Evolutionary conservation across 2,329 filamentous ascomycete species (phyloP).

Genomic region (Shiraia sp.): DNA sequence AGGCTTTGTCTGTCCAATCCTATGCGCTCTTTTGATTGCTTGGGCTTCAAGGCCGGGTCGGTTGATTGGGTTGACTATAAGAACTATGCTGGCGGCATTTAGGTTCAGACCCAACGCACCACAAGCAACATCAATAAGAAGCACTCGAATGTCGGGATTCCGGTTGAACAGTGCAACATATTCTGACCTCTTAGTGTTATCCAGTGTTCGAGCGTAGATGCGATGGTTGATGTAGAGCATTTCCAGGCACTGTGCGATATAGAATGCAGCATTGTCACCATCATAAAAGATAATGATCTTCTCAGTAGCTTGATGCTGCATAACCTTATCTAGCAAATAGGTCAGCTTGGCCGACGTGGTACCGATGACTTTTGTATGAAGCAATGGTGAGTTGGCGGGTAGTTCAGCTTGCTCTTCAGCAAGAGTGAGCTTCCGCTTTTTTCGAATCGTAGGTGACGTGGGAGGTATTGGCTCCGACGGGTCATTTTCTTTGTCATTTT

Average conservation of each 20-base stretch:
- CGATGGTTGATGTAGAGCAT: constrained; percentile 66
- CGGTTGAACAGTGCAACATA: constrained; percentile 81
- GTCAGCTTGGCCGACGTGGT: constrained; percentile 86
- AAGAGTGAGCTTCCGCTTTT: constrained; percentile 39
- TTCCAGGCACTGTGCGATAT: constrained; percentile 81
- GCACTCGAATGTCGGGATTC: constrained; percentile 69
- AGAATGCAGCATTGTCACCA: constrained; percentile 82
- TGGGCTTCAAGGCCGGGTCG: constrained; percentile 84
- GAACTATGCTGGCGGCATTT: constrained; percentile 79
- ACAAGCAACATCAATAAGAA: constrained; percentile 89
- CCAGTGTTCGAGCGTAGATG: constrained; percentile 68
- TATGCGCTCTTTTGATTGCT: constrained; percentile 85
- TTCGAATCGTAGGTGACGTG: constrained; percentile 20
- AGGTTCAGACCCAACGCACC: constrained; percentile 89
- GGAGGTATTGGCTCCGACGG: neutral
- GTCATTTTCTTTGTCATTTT: constrained; percentile 1
- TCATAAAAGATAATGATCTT: constrained; percentile 96
- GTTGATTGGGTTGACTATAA: constrained; percentile 87
- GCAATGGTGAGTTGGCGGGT: constrained; percentile 57
- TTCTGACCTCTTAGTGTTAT: constrained; percentile 65
- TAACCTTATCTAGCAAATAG: constrained; percentile 76
- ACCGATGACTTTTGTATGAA: constrained; percentile 67
- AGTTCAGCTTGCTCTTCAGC: constrained; percentile 36
- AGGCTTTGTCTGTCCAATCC: constrained; percentile 78
- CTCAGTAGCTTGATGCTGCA: constrained; percentile 68